Conservation (phyloP, 1,284 basidiomycete genomes). For the Apiotrichum laibachii region DNA sequence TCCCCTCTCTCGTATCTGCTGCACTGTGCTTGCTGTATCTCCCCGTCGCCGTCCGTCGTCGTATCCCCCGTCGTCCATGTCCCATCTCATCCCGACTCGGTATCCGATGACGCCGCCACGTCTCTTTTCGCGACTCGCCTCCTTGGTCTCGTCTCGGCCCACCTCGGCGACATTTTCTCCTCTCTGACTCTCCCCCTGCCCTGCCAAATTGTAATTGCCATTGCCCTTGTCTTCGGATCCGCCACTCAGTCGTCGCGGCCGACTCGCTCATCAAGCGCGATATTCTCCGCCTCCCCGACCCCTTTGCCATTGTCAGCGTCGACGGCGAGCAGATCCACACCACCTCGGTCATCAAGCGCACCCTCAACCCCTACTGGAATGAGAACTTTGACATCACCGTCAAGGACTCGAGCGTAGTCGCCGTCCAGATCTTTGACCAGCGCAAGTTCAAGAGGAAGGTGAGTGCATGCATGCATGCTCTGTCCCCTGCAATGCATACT, state of each 20-base stretch:
- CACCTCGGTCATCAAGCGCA: constrained; percentile 83
- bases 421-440: constrained; percentile 95
- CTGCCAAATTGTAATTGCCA: too few relatives aligned
- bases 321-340: constrained; percentile 93
- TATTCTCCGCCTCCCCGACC: constrained; percentile 86
- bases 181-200: not conserved
- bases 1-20: not conserved
- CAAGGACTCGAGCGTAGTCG: constrained; percentile 84
- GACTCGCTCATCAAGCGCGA: constrained; percentile 85
- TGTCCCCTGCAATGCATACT: not conserved
- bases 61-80: not conserved
- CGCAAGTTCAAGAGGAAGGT: constrained; percentile 87
- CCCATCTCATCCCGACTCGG: not conserved
- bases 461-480: constrained; percentile 1
- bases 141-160: too few relatives aligned
- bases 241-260: constrained; percentile 71
- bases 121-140: not conserved
- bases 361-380: constrained; percentile 90
- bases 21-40: not conserved
- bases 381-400: constrained; percentile 87
- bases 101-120: not conserved
- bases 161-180: too few relatives aligned
- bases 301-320: constrained; percentile 91
- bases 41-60: not conserved
- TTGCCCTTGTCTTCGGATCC: not conserved